Base-by-base conservation (phyloP, 148 eudicot species). In the Spergularia marina region DNA sequence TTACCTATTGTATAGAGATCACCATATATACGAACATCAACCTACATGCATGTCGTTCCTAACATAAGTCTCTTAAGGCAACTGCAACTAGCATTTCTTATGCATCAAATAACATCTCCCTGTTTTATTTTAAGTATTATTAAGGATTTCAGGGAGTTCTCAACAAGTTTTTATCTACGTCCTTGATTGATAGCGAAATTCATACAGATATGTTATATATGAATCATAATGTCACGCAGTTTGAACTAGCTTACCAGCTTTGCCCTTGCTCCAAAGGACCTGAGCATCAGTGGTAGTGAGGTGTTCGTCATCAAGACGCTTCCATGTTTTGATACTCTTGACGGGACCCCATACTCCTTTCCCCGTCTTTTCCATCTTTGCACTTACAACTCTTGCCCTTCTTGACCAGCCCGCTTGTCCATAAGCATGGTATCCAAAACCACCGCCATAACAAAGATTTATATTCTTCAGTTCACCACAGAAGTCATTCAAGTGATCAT, bases 401-500 rank as follows among this genome's bases (percentile, higher is more conserved):
- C 97, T 85, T 14, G 83, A 59, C 98, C 98, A 94, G 30, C 98
- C 98, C 63, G 94, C 97, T 79, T 86, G 84, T 53, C 98, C 98
- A 75, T 94, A 94, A 5, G 98, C 98, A 83, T 94, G 98, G 80
- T 94, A 94, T 18, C 98, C 98, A 63, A 94, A 91, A 36, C 98
- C 98, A 61, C 98, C 98, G 34, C 86, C 92, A 71, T 94, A 94
- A 66, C 98, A 94, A 70, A 94, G 90, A 84, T 94, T 65, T 66
- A 94, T 89, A 40, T 89, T 84, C 61, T 73, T 79, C 49, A 87
- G 71, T 83, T 87, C 78, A 15, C 98, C 98, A 69, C 98, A 94
- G 73, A 94, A 94, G 79, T 94, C 98, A 78, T 94, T 94, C 76
- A 85, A 58, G 72, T 94, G 98, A 87, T 94, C 98, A 76, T 94